Base-by-base conservation (phyloP, 2,329 filamentous ascomycete species). In the Sarocladiaceae sp. region DNA sequence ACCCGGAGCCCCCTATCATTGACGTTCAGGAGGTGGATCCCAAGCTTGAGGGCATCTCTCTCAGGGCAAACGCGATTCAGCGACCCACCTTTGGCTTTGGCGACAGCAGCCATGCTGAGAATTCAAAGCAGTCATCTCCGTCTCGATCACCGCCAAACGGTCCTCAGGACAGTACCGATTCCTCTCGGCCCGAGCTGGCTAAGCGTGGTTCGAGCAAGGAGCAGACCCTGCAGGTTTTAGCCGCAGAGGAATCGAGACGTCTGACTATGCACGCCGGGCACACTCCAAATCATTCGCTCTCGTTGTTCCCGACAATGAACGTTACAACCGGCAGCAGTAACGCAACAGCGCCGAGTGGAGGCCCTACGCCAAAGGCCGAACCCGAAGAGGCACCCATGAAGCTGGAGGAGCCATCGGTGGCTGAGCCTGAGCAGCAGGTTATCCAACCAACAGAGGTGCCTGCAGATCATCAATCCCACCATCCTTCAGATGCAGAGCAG, bases 241-340 rank as follows among this genome's bases (percentile, higher is more conserved):
- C 64, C 19, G 71, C 70, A 6, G 64, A 69, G 5, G 76, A 73
- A 52, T 64, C 66, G 33, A 65, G 63, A 40, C 68, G 78, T 34
- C 68, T 80, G 32, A 79, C 70, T 1, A 76, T 82, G 70, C 73
- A 82, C 56, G 78, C 78, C 16, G 78, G 78, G 1, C 78, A 82
- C 57, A 82, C 78, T 2, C 78, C 78, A 6, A 80, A 70, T 42
- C 77, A 80, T 55, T 78, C 76, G 1, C 61, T 79, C 10, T 78
- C 77, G 4, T 58, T 71, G 2, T 59, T 78, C 13, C 65, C 67
- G 5, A 72, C 70, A 9, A 61, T 67, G 35, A 61, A 63, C 7
- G 66, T 66, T 11, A 70, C 70, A 2, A 42, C 39, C 19, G 64
- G 60, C 10, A 48, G 55, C 20, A 54, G 51, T 44, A 56, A 58